Conservation (phyloP, 306 rosid genomes). For the Cucumis melo region DNA sequence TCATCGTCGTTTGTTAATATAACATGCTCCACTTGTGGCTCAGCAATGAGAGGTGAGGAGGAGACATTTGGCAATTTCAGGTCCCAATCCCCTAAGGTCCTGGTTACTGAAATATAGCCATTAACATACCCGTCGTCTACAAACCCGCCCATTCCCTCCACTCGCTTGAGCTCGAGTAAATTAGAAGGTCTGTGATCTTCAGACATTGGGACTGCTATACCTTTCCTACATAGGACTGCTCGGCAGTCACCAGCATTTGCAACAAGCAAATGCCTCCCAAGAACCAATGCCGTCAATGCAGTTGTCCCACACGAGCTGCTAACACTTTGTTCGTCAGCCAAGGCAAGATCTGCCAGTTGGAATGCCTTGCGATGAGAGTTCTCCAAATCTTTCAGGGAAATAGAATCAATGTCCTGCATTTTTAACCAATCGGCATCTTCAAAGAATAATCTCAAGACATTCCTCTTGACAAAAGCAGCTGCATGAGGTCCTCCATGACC, state of each 20-base stretch:
- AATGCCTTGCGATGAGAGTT: constrained; percentile 64
- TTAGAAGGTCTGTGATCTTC: constrained; percentile 56
- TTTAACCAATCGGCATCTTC: constrained; percentile 55
- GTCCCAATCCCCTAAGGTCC: constrained; percentile 89
- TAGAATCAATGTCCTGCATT: constrained; percentile 30
- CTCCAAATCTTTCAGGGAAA: constrained; percentile 48
- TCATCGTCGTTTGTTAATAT: constrained; percentile 66
- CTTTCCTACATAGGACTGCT: constrained; percentile 84
- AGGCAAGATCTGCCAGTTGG: constrained; percentile 61
- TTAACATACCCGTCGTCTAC: constrained; percentile 51
- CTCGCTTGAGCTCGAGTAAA: constrained; percentile 49
- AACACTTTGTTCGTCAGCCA: constrained; percentile 52
- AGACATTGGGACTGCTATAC: constrained; percentile 68
- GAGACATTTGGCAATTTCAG: constrained; percentile 51
- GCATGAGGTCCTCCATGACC: constrained; percentile 96
- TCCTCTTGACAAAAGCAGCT: constrained; percentile 62
- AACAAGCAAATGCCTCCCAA: constrained; percentile 69
- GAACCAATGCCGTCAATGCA: constrained; percentile 71
- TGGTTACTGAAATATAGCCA: constrained; percentile 52
- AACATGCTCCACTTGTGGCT: constrained; percentile 60
- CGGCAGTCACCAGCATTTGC: constrained; percentile 98
- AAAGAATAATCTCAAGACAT: constrained; percentile 66
- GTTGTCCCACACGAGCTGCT: constrained; percentile 75
- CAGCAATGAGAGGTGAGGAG: constrained; percentile 73
- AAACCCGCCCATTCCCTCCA: constrained; percentile 53